Evolutionary conservation across 2,329 filamentous ascomycete genomes (phyloP), one percentile per base, ranked within the genome.

Genomic region (Periconia macrospinosa): DNA sequence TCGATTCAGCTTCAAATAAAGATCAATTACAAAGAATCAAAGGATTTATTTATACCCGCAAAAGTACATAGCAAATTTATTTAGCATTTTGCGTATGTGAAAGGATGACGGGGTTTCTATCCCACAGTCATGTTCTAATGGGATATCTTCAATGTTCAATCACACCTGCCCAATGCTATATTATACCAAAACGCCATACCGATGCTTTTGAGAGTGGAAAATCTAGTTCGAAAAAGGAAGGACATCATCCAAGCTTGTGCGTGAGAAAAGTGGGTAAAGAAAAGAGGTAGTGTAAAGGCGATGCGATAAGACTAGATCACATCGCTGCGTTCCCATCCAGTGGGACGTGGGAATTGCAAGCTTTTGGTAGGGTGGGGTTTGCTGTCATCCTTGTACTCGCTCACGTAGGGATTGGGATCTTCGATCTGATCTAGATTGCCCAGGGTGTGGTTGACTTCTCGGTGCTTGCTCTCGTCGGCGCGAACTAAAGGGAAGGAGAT

Each of bases 401-500:
- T 90, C 44, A 91, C 88, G 68, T 94, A 99, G 2, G 94, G 94
- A 68, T 99, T 99, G 1, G 93, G 92, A 68, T 99, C 94, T 33
- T 86, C 81, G 49, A 85, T 86, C 70, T 94, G 91, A 62, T 96
- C 80, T 54, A 99, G 79, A 70, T 97, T 97, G 48, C 89, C 86
- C 41, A 99, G 77, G 0, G 94, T 97, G 73, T 99, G 94, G 76
- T 99, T 97, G 64, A 97, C 93, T 69, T 96, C 94, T 33, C 94
- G 83, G 69, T 96, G 92, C 71, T 75, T 75, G 49, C 66, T 67
- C 62, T 74, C 72, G 40, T 75, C 72, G 48, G 72, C 71, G 49
- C 70, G 68, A 44, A 73, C 33, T 71, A 48, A 47, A 30, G 19
- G 9, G 19, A 42, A 51, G 50, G 44, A 53, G 17, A 14, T 45